A percentile compares a stretch with the other conserved stretches of the same genome.
Conservation (phyloP, 345 rosid genomes). For the Boechera stricta region DNA sequence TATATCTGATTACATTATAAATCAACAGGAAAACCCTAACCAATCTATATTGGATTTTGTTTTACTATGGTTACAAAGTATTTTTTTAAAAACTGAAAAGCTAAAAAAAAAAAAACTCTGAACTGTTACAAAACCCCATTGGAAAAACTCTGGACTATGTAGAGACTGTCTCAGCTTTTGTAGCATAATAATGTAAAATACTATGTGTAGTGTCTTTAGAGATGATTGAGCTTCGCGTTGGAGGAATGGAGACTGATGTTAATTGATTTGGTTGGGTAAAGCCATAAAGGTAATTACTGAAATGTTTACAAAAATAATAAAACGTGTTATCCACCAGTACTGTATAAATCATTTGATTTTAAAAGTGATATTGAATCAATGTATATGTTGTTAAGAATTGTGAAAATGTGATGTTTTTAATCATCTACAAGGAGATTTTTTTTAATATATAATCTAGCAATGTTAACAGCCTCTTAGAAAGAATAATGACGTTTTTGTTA, state of each 20-base stretch:
- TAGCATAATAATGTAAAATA: conserved; percentile 20
- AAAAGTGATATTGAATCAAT: conserved; percentile 4
- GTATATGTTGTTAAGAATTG: background rate
- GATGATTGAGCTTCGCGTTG: conserved; percentile 32
- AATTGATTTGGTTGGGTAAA: conserved; percentile 25
- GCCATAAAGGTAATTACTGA: conserved; percentile 19
- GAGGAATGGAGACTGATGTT: conserved; percentile 15
- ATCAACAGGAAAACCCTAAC: background rate
- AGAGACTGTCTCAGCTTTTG: conserved; percentile 23
- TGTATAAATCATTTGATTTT: background rate
- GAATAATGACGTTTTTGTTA: no score
- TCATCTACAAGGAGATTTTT: background rate
- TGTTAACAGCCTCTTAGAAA: no score
- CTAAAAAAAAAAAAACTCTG: background rate
- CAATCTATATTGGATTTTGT: background rate
- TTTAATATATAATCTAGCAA: background rate
- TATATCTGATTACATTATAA: background rate
- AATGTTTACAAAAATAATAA: background rate
- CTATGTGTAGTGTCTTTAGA: conserved; percentile 5
- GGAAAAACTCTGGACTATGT: background rate
- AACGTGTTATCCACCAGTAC: conserved; percentile 9
- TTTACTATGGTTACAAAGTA: background rate
- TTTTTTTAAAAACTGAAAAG: background rate
- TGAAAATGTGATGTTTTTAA: background rate
- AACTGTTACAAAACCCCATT: background rate